Evolutionary conservation across 2,329 filamentous ascomycete genomes (phyloP), one percentile per base, ranked within the genome.

Genomic region (Alternaria arbusti): DNA sequence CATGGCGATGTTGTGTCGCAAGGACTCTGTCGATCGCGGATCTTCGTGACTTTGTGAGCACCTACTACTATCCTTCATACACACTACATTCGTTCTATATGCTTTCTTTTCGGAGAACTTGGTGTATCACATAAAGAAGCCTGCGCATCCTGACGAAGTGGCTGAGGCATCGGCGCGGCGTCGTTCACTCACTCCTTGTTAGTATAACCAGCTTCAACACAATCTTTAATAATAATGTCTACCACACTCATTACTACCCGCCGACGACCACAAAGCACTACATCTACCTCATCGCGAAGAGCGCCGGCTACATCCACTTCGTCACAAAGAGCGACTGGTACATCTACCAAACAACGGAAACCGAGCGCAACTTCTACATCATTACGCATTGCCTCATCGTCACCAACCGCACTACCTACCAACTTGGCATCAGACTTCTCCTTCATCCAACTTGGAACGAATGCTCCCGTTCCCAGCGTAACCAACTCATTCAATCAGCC

Each of bases 201-300:
- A 52, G 43, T 56, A 49, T 15, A 50, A 47, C 32, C 47, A 17
- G 22, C 40, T 52, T 40, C 40, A 20, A 23, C 45, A 63, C 65
- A 4, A 23, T 54, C 23, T 26, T 59, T 72, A 74, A 73, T 73
- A 44, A 71, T 74, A 74, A 74, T 74, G 72, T 72, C 72, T 72
- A 71, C 68, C 70, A 61, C 65, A 56, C 32, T 66, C 50, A 45
- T 59, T 57, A 56, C 56, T 43, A 54, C 46, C 20, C 56, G 54
- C 47, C 59, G 45, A 62, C 57, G 55, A 58, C 50, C 20, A 46
- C 22, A 58, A 47, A 59, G 47, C 20, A 61, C 50, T 40, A 50
- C 61, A 52, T 45, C 60, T n/a, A 69, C 57, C 22, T 60, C 54
- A 55, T 50, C 54, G 40, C 17, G 44, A 56, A 40, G 51, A 57